A percentile compares a stretch with the other conserved stretches of the same genome.
phyloP scores from a whole-genome alignment of 2,329 filamentous ascomycete genomes.

The Diaporthe capsici region DNA sequence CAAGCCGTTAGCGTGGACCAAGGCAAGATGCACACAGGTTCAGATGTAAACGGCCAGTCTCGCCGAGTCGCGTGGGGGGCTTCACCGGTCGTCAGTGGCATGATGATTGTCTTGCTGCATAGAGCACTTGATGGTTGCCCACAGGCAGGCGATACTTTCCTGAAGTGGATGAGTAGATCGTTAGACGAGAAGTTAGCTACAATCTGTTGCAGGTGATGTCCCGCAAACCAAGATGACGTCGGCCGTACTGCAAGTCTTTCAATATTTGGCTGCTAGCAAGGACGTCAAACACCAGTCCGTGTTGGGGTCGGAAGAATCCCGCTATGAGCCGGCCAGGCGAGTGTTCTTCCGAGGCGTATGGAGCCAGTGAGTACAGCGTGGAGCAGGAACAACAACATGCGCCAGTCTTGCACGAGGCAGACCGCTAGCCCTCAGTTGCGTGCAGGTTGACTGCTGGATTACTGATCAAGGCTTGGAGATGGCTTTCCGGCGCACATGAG shows the following conservation, averaged over 20 bases:
- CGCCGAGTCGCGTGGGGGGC: constrained; percentile 24
- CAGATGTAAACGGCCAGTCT: constrained; percentile 27
- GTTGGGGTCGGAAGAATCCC: background rate
- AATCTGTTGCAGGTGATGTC: background rate
- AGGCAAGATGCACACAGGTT: constrained; percentile 29
- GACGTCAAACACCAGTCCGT: background rate
- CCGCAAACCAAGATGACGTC: background rate
- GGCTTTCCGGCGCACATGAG: background rate
- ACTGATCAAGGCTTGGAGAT: constrained; percentile 22
- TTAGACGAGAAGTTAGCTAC: background rate
- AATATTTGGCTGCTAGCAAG: background rate
- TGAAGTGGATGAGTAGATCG: background rate
- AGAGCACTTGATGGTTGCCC: background rate
- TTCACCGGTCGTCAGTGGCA: constrained; percentile 15
- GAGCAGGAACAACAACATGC: background rate
- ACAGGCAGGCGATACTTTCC: constrained; percentile 12
- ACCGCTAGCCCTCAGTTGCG: background rate
- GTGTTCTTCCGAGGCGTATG: background rate
- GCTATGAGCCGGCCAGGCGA: background rate
- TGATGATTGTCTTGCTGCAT: constrained; percentile 23
- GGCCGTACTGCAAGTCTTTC: too few species aligned
- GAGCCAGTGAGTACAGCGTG: background rate
- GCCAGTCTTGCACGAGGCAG: background rate
- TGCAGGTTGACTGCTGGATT: constrained; percentile 23
- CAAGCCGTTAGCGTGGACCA: constrained; percentile 40